Evolutionary conservation across 2,329 filamentous ascomycete species (phyloP), one percentile per base, ranked within the genome.

Genomic region (Chrysoporthe austroafricana): DNA sequence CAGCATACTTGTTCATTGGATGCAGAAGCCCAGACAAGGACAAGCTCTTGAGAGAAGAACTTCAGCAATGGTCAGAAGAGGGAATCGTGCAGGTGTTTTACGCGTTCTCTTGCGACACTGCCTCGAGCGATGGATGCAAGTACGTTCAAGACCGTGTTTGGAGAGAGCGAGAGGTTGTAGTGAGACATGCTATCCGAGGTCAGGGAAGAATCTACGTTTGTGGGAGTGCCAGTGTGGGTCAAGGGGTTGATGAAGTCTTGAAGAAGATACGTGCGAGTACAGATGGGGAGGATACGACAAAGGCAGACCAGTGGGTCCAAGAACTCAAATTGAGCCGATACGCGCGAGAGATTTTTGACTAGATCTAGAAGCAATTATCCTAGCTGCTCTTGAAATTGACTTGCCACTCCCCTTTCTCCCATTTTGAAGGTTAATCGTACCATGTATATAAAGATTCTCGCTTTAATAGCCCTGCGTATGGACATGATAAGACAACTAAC

Each of bases 11-110:
- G 36, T 39, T 39, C 36, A 39, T 39, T 6, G 36, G 36, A 39
- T 39, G 36, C 9, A 39, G 36, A 9, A 39, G 36, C 36, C 36
- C 36, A 39, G 36, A 39, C 36, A 39, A 39, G 36, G 36, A 39
- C 36, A 39, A 9, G 5, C 36, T 39, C 6, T 5, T 39, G 9
- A 6, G 9, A 39, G 36, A 39, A 39, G 36, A 39, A 39, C 36
- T 39, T 6, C 36, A 39, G 36, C 36, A 39, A 9, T 39, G 36
- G 36, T 39, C 36, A 39, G 36, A 52, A 69, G 91, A 50, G 5
- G 14, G 14, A 7, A 14, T 18, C 6, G 46, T 50, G 46, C 46
- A 50, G n/a, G 4, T 50, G 7, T 50, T 50, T 13, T 50, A 50
- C n/a, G 46, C 46, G 7, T 50, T 50, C 13, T 50, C 46, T 13